Evolutionary conservation across 2,329 filamentous ascomycete genomes (phyloP), one percentile per base, ranked within the genome.

Genomic region (Alternaria alternata): DNA sequence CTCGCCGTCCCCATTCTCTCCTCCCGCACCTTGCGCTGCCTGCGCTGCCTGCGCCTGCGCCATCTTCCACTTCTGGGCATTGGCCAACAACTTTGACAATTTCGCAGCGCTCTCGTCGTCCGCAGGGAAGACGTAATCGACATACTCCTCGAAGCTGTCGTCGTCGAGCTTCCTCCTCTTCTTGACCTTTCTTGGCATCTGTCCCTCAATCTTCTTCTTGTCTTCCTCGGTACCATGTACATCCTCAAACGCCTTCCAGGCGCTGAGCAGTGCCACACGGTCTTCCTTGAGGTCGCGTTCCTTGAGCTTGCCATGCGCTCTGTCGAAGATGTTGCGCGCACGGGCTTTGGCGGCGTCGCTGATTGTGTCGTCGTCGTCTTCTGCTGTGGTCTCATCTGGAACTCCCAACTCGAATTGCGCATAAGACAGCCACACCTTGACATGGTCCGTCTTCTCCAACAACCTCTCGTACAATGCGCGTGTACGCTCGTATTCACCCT

Each of bases 381-480:
- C 67, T 11, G 82, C 81, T 4, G 84, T 89, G 42, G 90, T 87
- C 53, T 88, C 87, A 20, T 96, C 93, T 44, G 93, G 93, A 0
- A 97, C 89, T 77, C 95, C 94, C 82, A 98, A 92, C 80, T 99
- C 95, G 75, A 99, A 98, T 78, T 96, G 92, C n/a, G 95, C 95
- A 81, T 94, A 99, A 78, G 92, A 94, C 79, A 95, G 96, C 95
- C 95, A 99, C 61, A 99, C 95, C 84, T 98, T 99, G 84, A 97
- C 93, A 75, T 99, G 95, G 74, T 95, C 90, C n/a, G 95, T 97
- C 88, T 96, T 97, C 73, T 92, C 85, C 43, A 99, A 86, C 12
- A 99, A 85, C 7, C 94, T 88, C 82, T 98, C 94, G 81, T 98
- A 99, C 44, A 99, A 83, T 4, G 83, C 82, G 49, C 95, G 86